These are phyloP conservation scores for Aspergillus ochraceus DNA, from an alignment of 2,329 filamentous ascomycete species.

Conservation along the genomic window DNA sequence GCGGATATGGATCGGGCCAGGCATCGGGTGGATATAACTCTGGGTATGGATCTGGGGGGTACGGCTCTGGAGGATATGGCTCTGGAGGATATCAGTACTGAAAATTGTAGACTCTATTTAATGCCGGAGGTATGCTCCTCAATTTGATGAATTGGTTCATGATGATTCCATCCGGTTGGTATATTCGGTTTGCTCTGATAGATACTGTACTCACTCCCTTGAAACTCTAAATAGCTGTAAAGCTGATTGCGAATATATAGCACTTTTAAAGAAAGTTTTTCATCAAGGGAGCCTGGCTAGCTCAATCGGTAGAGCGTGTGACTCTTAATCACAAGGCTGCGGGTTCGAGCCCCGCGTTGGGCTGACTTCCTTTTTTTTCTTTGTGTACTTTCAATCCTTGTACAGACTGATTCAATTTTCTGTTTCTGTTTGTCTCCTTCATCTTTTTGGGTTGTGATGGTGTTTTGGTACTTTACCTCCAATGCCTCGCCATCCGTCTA, in stretches of 20 bases:
- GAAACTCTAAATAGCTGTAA: too few relatives aligned
- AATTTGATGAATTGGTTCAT: neutral
- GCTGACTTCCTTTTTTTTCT: constrained; percentile 20
- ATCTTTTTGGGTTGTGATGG: too few relatives aligned
- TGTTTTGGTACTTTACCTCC: too few relatives aligned
- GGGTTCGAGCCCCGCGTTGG: constrained; percentile 47
- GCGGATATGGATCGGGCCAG: neutral
- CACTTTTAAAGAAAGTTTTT: neutral
- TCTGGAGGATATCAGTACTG: neutral
- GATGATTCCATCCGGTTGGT: neutral
- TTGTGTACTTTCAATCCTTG: neutral
- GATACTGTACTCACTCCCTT: too few relatives aligned
- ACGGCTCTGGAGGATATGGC: too few relatives aligned
- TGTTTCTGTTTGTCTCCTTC: too few relatives aligned
- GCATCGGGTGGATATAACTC: too few relatives aligned
- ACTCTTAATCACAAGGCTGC: constrained; percentile 47
- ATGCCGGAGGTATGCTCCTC: neutral
- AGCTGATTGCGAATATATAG: too few relatives aligned
- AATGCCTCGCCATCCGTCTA: too few relatives aligned
- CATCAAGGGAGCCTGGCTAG: constrained; percentile 42
- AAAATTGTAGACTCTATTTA: neutral
- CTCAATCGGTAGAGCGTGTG: constrained; percentile 53
- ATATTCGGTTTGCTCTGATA: too few relatives aligned
- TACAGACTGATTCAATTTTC: neutral
- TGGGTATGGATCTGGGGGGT: too few relatives aligned